Evolutionary conservation across 2,329 filamentous ascomycete genomes (phyloP), one percentile per base, ranked within the genome.

Genomic region (Alternaria novae-zelandiae): DNA sequence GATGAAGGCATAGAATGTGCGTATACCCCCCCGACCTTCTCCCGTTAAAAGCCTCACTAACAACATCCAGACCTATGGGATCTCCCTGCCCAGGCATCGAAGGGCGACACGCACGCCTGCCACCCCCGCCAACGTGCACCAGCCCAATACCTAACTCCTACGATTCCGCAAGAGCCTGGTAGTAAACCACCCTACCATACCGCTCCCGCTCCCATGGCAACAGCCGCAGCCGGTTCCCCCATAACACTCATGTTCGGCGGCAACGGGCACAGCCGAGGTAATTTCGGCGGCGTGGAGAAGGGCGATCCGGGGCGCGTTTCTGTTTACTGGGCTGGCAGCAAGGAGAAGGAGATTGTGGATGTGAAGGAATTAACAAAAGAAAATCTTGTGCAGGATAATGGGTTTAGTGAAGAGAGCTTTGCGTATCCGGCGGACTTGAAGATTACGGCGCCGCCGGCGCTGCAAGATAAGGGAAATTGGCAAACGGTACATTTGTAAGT

Each of bases 381-480:
- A 36, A 71, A 69, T 12, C 55, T 66, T 3, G 20, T 75, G 11
- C 66, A 72, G 50, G 54, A 67, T 7, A 64, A 64, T 17, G 72
- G 70, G 1, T 74, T 75, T 49, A 60, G 66, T 11, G 73, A 70
- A 6, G 66, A 73, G 57, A 69, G 66, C 5, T 74, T 74, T 53
- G 55, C 62, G 15, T 71, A 62, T 47, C 73, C 72, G 11, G 64
- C 61, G 23, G 67, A 72, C 36, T n/a, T 28, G 32, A 66, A 51
- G 12, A 56, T 74, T 5, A 64, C 59, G 51, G 61, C 44, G 3
- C 71, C 73, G 9, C 47, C 69, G 50, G 66, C 66, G 8, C 57
- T 75, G 47, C 44, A 70, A 30, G 73, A 75, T 26, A 74, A 74
- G 61, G 73, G 73, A 5, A 74, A 74, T 25, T 75, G 73, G 72